phyloP scores from a whole-genome alignment of 2,329 filamentous ascomycete species.

The Alternaria tenuissima region DNA sequence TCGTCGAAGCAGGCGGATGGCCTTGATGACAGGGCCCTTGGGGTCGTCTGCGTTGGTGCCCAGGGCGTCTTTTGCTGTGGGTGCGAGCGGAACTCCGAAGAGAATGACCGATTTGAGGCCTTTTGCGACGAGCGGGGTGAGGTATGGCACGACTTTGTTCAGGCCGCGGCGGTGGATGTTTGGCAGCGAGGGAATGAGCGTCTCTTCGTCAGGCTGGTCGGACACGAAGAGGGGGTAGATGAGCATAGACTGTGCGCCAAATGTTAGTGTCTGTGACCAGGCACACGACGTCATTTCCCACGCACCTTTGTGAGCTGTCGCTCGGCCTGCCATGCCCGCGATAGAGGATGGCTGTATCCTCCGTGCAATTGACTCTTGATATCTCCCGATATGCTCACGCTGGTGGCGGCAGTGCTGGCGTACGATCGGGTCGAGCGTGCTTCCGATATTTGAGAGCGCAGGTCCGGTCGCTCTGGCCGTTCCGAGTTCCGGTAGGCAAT shows the following conservation, averaged over 20 bases:
- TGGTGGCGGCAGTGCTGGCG: constrained; percentile 61
- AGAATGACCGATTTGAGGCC: constrained; percentile 92
- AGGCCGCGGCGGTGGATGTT: constrained; percentile 88
- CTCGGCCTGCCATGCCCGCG: constrained; percentile 62
- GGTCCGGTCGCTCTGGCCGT: constrained; percentile 48
- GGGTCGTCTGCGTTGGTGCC: constrained; percentile 94
- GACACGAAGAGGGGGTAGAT: constrained; percentile 98
- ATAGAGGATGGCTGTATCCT: constrained; percentile 61
- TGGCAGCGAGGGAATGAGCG: constrained; percentile 86
- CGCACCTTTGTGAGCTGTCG: constrained; percentile 60
- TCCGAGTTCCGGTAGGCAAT: constrained; percentile 58
- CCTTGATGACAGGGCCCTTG: constrained; percentile 86
- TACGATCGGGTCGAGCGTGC: constrained; percentile 58
- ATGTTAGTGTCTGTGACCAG: constrained; percentile 27
- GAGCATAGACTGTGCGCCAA: constrained; percentile 83
- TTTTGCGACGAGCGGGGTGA: constrained; percentile 86
- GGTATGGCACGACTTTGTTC: constrained; percentile 83
- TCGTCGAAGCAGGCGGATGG: constrained; percentile 83
- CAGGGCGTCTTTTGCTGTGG: constrained; percentile 85
- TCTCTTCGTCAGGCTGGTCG: constrained; percentile 92
- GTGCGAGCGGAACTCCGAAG: constrained; percentile 88
- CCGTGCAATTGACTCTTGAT: constrained; percentile 62
- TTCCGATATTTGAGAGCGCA: constrained; percentile 57
- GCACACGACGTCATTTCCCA: constrained; percentile 4
- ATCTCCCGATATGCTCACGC: constrained; percentile 61